These are phyloP conservation scores for Aspergillus cavernicola DNA, from an alignment of 495 filamentous ascomycete species.

Conservation along the genomic window DNA sequence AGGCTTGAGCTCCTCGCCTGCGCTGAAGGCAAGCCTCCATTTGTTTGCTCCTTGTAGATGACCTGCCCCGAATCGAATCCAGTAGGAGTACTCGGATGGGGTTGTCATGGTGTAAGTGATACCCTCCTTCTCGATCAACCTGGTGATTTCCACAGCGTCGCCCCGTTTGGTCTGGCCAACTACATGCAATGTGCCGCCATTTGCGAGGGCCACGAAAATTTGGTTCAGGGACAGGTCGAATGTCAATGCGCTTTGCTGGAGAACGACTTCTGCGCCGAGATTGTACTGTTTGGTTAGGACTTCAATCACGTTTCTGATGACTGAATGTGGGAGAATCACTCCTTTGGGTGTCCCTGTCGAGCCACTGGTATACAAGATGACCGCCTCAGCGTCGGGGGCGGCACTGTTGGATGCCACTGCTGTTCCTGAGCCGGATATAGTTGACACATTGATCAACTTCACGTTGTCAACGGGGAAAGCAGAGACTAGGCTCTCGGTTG, in stretches of 20 bases:
- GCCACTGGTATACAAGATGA: constrained; percentile 41
- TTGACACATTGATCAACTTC: constrained; percentile 13
- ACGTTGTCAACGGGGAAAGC: not conserved
- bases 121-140: constrained; percentile 27
- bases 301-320: constrained; percentile 29
- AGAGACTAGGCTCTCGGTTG: not conserved
- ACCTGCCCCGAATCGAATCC: constrained; percentile 27
- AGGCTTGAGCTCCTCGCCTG: not conserved
- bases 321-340: constrained; percentile 30
- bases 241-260: constrained; percentile 42
- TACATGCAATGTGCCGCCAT: constrained; percentile 32
- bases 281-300: constrained; percentile 14
- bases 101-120: constrained; percentile 39
- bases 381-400: not conserved
- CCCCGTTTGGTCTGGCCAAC: constrained; percentile 21
- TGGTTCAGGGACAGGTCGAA: constrained; percentile 38
- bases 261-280: constrained; percentile 23
- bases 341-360: constrained; percentile 39
- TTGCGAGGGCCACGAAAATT: constrained; percentile 27
- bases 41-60: not conserved
- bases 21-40: not conserved
- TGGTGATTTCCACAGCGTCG: constrained; percentile 29
- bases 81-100: constrained; percentile 38
- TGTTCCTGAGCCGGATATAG: not conserved
- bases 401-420: not conserved